Conservation (phyloP, 306 rosid genomes). For the Quercus rubra region DNA sequence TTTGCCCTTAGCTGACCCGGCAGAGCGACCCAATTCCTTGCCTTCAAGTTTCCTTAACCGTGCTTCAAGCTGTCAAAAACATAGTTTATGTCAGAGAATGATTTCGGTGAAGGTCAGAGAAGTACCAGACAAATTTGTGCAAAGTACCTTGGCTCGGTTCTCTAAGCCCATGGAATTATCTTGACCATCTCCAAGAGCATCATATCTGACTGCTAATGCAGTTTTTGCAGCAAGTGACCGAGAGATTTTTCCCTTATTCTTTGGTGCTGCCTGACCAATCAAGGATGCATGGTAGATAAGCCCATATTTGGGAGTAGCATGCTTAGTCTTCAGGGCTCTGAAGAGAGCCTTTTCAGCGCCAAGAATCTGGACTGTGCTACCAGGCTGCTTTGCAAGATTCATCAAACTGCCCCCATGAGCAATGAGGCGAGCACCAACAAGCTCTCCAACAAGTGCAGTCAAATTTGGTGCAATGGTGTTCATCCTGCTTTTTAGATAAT, state of each 20-base stretch:
- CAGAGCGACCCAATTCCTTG: conserved; percentile 67
- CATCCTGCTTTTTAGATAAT: conserved; percentile 88
- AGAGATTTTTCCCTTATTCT: conserved; percentile 83
- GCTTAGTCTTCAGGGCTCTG: conserved; percentile 89
- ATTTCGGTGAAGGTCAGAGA: not conserved
- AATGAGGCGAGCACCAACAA: conserved; percentile 96
- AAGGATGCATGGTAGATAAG: conserved; percentile 94
- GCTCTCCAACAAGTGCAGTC: conserved; percentile 93
- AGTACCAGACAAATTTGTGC: not conserved
- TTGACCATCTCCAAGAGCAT: conserved; percentile 76
- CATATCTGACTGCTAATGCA: conserved; percentile 76
- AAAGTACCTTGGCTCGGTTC: conserved; percentile 68
- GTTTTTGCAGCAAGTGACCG: conserved; percentile 89
- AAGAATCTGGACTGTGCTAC: conserved; percentile 91
- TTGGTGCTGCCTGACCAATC: conserved; percentile 92
- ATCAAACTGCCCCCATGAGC: conserved; percentile 91
- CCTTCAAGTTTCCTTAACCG: conserved; percentile 88
- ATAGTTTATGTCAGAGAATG: not conserved
- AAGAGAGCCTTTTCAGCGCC: conserved; percentile 98
- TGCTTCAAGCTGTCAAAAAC: conserved; percentile 62
- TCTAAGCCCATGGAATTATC: conserved; percentile 89
- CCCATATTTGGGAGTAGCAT: conserved; percentile 92
- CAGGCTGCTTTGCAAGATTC: conserved; percentile 97
- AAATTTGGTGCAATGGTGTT: conserved; percentile 90
- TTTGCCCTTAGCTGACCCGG: conserved; percentile 91